A percentile compares a stretch with the other conserved stretches of the same genome.
Conservation (phyloP, 139 green algal species). For the Yamagishiella unicocca region DNA sequence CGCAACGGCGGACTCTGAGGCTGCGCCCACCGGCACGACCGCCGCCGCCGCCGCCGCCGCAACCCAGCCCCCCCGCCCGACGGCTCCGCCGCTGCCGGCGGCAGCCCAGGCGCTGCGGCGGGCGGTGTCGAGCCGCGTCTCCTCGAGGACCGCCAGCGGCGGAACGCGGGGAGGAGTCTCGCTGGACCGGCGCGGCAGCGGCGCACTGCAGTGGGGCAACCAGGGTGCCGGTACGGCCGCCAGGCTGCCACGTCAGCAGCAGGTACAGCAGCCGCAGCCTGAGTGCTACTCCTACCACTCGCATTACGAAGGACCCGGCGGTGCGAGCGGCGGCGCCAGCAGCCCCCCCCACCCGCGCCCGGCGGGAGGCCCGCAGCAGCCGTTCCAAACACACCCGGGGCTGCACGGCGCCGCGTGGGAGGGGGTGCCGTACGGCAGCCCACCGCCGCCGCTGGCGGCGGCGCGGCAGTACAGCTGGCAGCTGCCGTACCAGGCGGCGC, state of each 20-base stretch:
- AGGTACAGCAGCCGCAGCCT: neutral
- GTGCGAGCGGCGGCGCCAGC: too few relatives aligned
- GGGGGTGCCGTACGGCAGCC: too few relatives aligned
- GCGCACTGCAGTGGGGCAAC: neutral
- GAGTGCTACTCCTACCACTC: neutral
- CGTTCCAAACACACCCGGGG: too few relatives aligned
- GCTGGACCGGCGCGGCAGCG: neutral
- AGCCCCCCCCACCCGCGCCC: too few relatives aligned
- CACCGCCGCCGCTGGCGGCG: neutral
- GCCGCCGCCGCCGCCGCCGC: neutral
- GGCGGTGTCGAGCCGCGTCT: neutral
- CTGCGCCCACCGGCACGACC: neutral
- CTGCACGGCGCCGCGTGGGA: too few relatives aligned
- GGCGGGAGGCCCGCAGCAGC: too few relatives aligned
- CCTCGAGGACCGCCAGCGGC: neutral
- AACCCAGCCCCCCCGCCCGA: too few relatives aligned
- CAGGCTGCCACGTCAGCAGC: neutral
- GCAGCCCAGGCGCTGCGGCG: neutral
- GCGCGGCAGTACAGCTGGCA: constrained; percentile 37
- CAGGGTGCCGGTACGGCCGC: neutral
- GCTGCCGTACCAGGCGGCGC: constrained; percentile 14
- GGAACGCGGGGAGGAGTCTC: neutral
- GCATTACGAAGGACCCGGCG: too few relatives aligned
- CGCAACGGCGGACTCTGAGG: neutral
- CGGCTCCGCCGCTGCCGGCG: neutral